Evolutionary conservation across 345 rosid genomes (phyloP).

Genomic region (Moringa oleifera): DNA sequence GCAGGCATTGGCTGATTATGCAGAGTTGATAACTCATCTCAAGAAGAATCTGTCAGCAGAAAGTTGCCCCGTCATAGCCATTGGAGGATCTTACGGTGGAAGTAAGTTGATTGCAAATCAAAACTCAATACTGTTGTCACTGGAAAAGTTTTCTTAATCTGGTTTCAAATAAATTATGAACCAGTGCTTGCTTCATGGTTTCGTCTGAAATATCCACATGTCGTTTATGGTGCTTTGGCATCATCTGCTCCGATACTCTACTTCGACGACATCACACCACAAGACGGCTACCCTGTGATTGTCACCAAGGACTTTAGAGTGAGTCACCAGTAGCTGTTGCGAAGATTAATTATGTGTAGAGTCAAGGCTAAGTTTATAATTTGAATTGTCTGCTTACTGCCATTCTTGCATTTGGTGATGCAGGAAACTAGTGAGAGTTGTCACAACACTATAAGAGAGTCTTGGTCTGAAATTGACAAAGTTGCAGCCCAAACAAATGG

Average conservation of each 20-base stretch:
- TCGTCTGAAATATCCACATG: slow-evolving; percentile 63
- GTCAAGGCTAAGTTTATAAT: background rate
- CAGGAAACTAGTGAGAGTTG: slow-evolving; percentile 63
- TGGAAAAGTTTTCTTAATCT: too few relatives aligned
- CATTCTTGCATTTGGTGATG: background rate
- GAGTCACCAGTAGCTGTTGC: background rate
- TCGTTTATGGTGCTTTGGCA: slow-evolving; percentile 60
- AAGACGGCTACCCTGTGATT: slow-evolving; percentile 35
- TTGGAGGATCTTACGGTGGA: slow-evolving; percentile 79
- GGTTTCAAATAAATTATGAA: background rate
- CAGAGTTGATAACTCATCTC: slow-evolving; percentile 40
- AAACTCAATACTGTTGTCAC: background rate
- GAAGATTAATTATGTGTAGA: too few relatives aligned
- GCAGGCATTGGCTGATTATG: slow-evolving; percentile 59
- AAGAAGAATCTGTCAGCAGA: slow-evolving; percentile 32
- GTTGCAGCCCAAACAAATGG: slow-evolving; percentile 45
- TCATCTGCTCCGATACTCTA: slow-evolving; percentile 70
- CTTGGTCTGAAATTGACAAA: slow-evolving; percentile 52
- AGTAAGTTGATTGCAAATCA: slow-evolving; percentile 26
- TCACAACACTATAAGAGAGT: slow-evolving; percentile 36
- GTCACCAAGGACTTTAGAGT: slow-evolving; percentile 53
- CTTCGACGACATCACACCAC: slow-evolving; percentile 40
- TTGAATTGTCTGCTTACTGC: background rate
- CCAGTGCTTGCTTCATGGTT: slow-evolving; percentile 72
- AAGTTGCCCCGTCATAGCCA: slow-evolving; percentile 51